Base-by-base conservation (phyloP, 2,329 filamentous ascomycete species). In the Cercospora nicotianae region DNA sequence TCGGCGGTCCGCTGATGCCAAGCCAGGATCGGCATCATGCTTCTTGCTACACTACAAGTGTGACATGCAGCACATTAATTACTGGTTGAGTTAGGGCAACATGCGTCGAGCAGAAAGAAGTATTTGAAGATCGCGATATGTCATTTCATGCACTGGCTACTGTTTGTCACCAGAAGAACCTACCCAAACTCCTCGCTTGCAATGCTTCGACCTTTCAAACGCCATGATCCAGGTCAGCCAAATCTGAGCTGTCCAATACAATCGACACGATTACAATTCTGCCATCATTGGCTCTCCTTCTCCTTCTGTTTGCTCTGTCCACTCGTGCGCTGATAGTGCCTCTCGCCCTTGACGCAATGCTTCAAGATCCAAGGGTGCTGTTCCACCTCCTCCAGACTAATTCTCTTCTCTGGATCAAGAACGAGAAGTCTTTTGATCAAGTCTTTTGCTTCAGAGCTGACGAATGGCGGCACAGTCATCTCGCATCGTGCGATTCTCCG, bases 281-380 rank as follows among this genome's bases (percentile, higher is more conserved):
- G 4, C 8, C n/a, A 26, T 63, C 51, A 66, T 45, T 67, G 45
- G 28, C 62, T 67, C 20, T 59, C 57, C 67, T 71, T 71, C 60
- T 72, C 73, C 63, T 67, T 71, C 60, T 72, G 72, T 65, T 76
- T 72, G 63, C 70, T 74, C 42, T 72, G 72, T 23, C 70, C 74
- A 63, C 81, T 83, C 69, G 73, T 80, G 67, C 83, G 77, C 71
- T 84, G 80, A 59, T 79, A 75, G 20, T 77, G 77, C 71, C 79
- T 75, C 69, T 84, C 83, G 28, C 83, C 82, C 74, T 84, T 85
- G 53, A 90, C 86, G 79, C 94, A 98, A 80, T 98, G 92, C 84
- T 97, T 98, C 73, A 97, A 79, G 75, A 99, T 97, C 95, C 95
- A 99, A 18, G 95, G 94, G 79, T 98, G 95, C 63, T 86, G 86